Evolutionary conservation across 73 alveolate species (phyloP), one percentile per base, ranked within the genome.

Genomic region (Paramecium pentaurelia): DNA sequence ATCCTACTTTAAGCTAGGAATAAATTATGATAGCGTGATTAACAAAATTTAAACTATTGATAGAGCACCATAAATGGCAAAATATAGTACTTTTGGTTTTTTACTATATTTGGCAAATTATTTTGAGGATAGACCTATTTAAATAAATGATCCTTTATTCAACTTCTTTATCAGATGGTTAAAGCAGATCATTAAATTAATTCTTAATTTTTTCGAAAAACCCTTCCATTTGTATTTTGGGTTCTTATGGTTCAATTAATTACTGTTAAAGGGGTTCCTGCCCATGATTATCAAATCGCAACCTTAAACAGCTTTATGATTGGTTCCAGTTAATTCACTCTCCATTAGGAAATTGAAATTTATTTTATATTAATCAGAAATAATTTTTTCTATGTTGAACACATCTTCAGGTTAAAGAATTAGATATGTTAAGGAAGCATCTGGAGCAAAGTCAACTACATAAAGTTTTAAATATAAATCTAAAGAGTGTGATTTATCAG

Each of bases 1-100:
- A 93, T 51, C 97, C 97, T 10, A 95, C 97, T 89, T 95, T 64
- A 6, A 95, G 51, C 6, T 36, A 45, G 30, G 96, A 27, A 93
- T 22, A 68, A 89, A 93, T 64, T 95, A 60, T 6, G 95, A 87
- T 59, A 95, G 49, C 1, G 96, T 83, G 47, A 95, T 93, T 11
- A 93, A 59, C 27, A 95, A 54, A 64, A 94, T 49, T 85, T 93
- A 85, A 95, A 95, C 59, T 95, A 60, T 45, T 93, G 68, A 59
- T 71, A 91, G 37, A 95, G 71, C 58, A 94, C 94, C 12, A 88
- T 38, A 60, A 95, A 95, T 25, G 92, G 88, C 18, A 93, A 45
- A 4, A 93, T 45, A 28, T 60, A 93, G 85, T 95, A 95, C 44
- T 95, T 95, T 86, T 77, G 51, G 51, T 95, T 95, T 40, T 93